phyloP scores from a whole-genome alignment of 768 basidiomycete genomes.

The Leccinum aurantiacum region DNA sequence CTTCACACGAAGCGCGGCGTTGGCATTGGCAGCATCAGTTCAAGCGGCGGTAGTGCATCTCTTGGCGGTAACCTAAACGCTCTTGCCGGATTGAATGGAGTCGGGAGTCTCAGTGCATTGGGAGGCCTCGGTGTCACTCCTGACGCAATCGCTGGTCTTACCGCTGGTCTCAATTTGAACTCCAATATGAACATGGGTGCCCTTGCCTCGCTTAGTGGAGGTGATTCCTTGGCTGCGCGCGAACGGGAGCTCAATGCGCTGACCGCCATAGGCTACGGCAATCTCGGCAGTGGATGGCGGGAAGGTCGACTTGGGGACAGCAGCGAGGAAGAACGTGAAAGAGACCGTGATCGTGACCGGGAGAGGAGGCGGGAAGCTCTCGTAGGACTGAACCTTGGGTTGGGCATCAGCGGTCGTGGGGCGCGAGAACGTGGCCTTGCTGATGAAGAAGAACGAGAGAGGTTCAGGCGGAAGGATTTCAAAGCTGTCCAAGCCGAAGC shows the following conservation, averaged over 20 bases:
- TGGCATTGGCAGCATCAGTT: slow-evolving; percentile 51
- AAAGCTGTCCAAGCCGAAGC: slow-evolving; percentile 39
- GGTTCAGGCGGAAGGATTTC: slow-evolving; percentile 54
- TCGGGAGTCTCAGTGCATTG: slow-evolving; percentile 29
- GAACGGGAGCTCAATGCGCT: slow-evolving; percentile 50
- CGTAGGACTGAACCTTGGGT: slow-evolving; percentile 39
- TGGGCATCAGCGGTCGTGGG: slow-evolving; percentile 42
- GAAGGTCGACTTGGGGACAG: slow-evolving; percentile 36
- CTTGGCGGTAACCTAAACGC: slow-evolving; percentile 27
- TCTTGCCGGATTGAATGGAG: slow-evolving; percentile 24
- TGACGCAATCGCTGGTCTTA: slow-evolving; percentile 29
- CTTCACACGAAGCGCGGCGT: slow-evolving; percentile 92
- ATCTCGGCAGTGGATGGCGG: slow-evolving; percentile 33
- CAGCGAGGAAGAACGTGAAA: slow-evolving; percentile 40
- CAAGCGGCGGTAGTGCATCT: slow-evolving; percentile 30
- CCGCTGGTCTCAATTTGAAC: slow-evolving; percentile 33
- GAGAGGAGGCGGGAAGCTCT: slow-evolving; percentile 43
- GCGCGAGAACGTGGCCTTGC: slow-evolving; percentile 64
- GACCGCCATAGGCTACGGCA: slow-evolving; percentile 47
- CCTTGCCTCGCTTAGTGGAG: slow-evolving; percentile 24
- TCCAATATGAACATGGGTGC: slow-evolving; percentile 27
- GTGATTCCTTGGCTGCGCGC: slow-evolving; percentile 36
- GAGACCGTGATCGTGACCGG: slow-evolving; percentile 48
- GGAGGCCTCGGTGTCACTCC: slow-evolving; percentile 29
- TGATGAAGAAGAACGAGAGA: slow-evolving; percentile 53